Percentiles rank a stretch among this genome's conserved stretches.
phyloP scores from a whole-genome alignment of 177 flowering plant genomes.

The Vitis hybrid region DNA sequence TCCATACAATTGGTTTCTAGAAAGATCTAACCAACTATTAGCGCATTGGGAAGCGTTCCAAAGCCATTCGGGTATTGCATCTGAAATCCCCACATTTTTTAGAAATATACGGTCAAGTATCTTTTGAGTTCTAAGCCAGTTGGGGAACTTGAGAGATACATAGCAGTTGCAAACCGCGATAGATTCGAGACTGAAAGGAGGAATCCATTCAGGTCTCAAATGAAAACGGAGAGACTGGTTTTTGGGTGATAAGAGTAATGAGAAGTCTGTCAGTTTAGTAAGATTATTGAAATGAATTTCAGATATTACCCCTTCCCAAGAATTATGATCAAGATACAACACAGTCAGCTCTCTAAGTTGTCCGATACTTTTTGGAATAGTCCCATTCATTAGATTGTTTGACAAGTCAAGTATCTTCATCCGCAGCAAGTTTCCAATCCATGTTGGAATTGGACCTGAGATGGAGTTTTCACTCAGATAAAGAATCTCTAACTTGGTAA shows the following conservation, averaged over 20 bases:
- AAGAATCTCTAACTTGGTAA: constrained; percentile 7
- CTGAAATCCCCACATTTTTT: constrained; percentile 18
- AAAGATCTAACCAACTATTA: constrained; percentile 3
- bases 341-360: constrained; percentile 10
- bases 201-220: constrained; percentile 8
- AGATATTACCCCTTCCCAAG: constrained; percentile 15
- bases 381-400: constrained; percentile 17
- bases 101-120: constrained; percentile 1
- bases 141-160: constrained; percentile 16
- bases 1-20: constrained; percentile 18
- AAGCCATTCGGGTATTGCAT: constrained; percentile 22
- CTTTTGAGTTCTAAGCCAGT: constrained; percentile 19
- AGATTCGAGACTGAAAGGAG: constrained; percentile 14
- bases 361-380: constrained; percentile 21
- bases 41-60: background rate
- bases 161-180: constrained; percentile 9
- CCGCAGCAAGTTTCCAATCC: constrained; percentile 6
- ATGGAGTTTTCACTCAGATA: background rate
- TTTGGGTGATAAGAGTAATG: background rate
- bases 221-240: constrained; percentile 5
- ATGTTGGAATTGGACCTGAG: constrained; percentile 16
- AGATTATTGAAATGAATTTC: constrained; percentile 16
- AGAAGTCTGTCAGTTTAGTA: background rate
- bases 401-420: constrained; percentile 14
- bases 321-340: background rate